Evolutionary conservation across 1,284 basidiomycete genomes (phyloP), one percentile per base, ranked within the genome.

Genomic region (Spongispora temasekensis): DNA sequence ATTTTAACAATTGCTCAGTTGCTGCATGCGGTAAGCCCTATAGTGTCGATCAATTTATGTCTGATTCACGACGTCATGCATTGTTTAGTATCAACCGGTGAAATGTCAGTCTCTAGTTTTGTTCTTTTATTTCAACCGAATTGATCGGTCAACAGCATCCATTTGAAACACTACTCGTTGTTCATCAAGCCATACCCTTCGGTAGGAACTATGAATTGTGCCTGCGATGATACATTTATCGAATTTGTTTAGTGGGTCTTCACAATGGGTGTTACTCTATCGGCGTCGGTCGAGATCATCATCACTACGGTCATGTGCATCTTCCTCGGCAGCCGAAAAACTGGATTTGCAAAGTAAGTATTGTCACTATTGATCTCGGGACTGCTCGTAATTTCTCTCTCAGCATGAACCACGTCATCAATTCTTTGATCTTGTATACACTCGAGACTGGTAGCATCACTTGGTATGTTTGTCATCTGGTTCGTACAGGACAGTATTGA

Each of bases 371-470:
- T 51, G 3, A 2, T 1, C 1, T 32, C 31, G 37, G 31, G n/a
- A n/a, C 10, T 52, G 10, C 48, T 71, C 17, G 65, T 42, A 3
- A 32, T 61, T 1, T 1, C 13, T 31, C 27, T 27, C 34, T 31
- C 48, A 83, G 82, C 52, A 79, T 84, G 78, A 78, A 80, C 52
- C 75, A 79, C 35, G 69, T 84, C 42, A 76, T 86, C 32, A 81
- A 85, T 58, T 70, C 75, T 0, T 68, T 85, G 53, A 83, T 81
- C 53, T 59, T 84, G 3, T 85, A 85, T 57, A 81, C 84, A 0
- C 68, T 86, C 13, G 83, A 86, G 61, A 85, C 79, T 4, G 84
- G 83, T 4, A 66, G 77, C 4, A 62, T 85, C 9, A 85, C 83
- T 12, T 78, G 76, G 82, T 82, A 56, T 4, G 53, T 53, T 35